Evolutionary conservation across 495 filamentous ascomycete genomes (phyloP).

Genomic region (Daldinia decipiens): DNA sequence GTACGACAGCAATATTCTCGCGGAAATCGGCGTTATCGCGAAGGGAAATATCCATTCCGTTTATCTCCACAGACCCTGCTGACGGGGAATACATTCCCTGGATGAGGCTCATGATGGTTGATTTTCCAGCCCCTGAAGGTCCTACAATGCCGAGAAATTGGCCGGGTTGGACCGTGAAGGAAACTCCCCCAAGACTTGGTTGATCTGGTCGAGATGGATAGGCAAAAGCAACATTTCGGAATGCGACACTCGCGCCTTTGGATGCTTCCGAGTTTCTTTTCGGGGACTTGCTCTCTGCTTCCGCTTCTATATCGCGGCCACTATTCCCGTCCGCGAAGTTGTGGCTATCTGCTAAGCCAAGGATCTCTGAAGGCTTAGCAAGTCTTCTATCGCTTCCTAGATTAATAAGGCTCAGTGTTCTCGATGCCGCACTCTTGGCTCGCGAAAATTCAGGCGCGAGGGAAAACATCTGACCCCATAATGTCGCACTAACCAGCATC

Average conservation of each 20-base stretch:
- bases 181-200: conserved; percentile 62
- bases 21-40: conserved; percentile 59
- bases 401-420: conserved; percentile 57
- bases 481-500: conserved; percentile 66
- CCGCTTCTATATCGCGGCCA: conserved; percentile 53
- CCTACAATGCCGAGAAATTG: conserved; percentile 69
- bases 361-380: conserved; percentile 9
- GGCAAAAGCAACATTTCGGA: conserved; percentile 67
- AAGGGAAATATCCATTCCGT: conserved; percentile 60
- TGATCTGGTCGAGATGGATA: conserved; percentile 64
- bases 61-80: conserved; percentile 59
- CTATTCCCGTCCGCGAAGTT: conserved; percentile 10
- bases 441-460: conserved; percentile 67
- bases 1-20: conserved; percentile 58
- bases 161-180: conserved; percentile 65
- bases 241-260: conserved; percentile 53
- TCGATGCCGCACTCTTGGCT: conserved; percentile 58
- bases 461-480: conserved; percentile 69
- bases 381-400: conserved; percentile 34
- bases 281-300: conserved; percentile 18
- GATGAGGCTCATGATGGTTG: conserved; percentile 58
- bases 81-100: conserved; percentile 61
- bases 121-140: conserved; percentile 68
- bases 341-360: background rate
- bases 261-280: conserved; percentile 21